Conservation (phyloP, 2,329 filamentous ascomycete genomes). For the Sporothrix pallida region DNA sequence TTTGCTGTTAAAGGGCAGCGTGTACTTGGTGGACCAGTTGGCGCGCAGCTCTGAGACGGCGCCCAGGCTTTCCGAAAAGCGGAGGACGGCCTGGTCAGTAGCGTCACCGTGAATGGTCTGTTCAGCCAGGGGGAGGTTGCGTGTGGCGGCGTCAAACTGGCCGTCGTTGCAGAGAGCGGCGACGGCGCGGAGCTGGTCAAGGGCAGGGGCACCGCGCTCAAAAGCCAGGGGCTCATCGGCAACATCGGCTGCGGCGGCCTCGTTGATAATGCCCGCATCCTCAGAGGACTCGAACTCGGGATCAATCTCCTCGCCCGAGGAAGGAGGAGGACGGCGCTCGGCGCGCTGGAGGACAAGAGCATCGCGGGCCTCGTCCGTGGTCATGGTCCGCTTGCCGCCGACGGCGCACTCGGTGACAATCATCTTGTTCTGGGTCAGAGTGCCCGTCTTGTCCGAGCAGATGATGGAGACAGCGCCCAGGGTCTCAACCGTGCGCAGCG, state of each 20-base stretch:
- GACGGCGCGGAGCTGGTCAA: constrained; percentile 65
- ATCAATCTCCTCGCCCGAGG: not conserved
- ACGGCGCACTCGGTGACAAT: constrained; percentile 71
- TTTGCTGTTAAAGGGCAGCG: constrained; percentile 79
- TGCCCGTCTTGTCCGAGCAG: constrained; percentile 79
- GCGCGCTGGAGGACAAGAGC: constrained; percentile 43
- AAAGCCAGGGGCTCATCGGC: constrained; percentile 42
- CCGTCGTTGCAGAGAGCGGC: constrained; percentile 75
- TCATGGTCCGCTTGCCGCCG: constrained; percentile 58
- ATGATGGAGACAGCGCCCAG: constrained; percentile 75
- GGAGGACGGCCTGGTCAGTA: constrained; percentile 75
- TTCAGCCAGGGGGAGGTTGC: constrained; percentile 62
- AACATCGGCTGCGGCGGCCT: constrained; percentile 37
- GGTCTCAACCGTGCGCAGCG: constrained; percentile 77
- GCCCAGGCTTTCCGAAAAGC: constrained; percentile 70
- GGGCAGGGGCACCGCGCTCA: constrained; percentile 40
- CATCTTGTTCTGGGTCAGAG: constrained; percentile 74
- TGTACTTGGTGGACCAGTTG: constrained; percentile 69
- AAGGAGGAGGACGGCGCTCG: not conserved
- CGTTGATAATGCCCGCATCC: not conserved
- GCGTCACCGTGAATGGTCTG: constrained; percentile 75
- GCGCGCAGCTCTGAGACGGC: constrained; percentile 64
- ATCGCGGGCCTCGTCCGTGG: constrained; percentile 58
- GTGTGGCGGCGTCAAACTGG: constrained; percentile 72
- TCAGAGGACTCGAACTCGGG: constrained; percentile 25